These are phyloP conservation scores for Gossypium aridum DNA, from an alignment of 441 rosid genomes.

Conservation along the genomic window DNA sequence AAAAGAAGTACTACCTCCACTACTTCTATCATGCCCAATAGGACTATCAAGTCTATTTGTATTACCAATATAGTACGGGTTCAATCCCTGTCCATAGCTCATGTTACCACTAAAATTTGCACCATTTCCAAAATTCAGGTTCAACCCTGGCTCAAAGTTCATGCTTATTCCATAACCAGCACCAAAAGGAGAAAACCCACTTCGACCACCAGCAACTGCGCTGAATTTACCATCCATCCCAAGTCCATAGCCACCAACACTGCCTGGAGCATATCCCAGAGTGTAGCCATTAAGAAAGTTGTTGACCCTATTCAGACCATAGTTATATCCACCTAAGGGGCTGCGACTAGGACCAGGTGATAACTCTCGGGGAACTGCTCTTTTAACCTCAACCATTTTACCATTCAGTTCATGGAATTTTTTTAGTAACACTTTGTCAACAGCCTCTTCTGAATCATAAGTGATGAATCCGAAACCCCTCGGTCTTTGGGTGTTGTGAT, in stretches of 20 bases:
- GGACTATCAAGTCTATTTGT: constrained; percentile 61
- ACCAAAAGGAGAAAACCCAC: constrained; percentile 64
- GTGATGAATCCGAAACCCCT: constrained; percentile 99
- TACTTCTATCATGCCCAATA: constrained; percentile 63
- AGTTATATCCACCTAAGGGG: constrained; percentile 75
- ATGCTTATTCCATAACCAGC: constrained; percentile 69
- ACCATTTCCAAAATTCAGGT: constrained; percentile 57
- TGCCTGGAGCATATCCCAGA: constrained; percentile 66
- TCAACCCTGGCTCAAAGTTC: constrained; percentile 75
- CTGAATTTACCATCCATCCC: constrained; percentile 88
- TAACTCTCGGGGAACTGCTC: constrained; percentile 92
- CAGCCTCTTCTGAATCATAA: constrained; percentile 87
- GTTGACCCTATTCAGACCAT: constrained; percentile 63
- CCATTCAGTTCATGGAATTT: constrained; percentile 93
- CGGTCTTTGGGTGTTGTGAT: constrained; percentile 96
- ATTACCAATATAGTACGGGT: constrained; percentile 74
- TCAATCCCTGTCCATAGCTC: constrained; percentile 75
- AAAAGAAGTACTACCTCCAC: constrained; percentile 76
- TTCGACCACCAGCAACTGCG: constrained; percentile 64
- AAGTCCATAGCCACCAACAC: constrained; percentile 76
- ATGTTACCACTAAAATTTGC: constrained; percentile 54
- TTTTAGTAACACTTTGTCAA: constrained; percentile 71
- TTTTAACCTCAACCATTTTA: constrained; percentile 71
- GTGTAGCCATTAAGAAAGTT: constrained; percentile 78
- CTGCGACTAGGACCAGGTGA: constrained; percentile 84